Percentiles rank a stretch among this genome's conserved stretches.
Conservation (phyloP, 208 protist species). For the Leishmania martiniquensis region DNA sequence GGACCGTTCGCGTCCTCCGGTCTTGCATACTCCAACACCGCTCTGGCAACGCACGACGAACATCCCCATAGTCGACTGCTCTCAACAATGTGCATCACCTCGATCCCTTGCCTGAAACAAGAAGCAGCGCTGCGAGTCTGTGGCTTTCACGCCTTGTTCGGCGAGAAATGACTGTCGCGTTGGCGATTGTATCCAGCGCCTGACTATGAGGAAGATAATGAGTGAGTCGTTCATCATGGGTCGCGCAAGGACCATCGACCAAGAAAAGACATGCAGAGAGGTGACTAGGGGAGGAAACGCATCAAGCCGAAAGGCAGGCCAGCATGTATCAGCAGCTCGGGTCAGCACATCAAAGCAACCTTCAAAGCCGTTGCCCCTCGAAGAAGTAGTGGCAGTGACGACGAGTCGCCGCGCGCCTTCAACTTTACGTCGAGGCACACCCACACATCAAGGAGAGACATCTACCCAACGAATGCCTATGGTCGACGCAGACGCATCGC, state of each 20-base stretch:
- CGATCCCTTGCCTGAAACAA: not conserved
- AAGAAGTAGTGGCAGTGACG: no score
- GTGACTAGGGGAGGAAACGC: not conserved
- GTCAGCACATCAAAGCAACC: not conserved
- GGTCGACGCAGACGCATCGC: not conserved
- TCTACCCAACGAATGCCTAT: not conserved
- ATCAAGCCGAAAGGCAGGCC: not conserved
- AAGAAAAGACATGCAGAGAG: not conserved
- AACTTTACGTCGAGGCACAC: not conserved
- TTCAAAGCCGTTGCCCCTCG: not conserved
- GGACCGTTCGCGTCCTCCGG: constrained; percentile 32
- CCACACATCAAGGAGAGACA: not conserved
- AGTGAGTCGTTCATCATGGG: not conserved
- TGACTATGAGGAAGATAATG: no score
- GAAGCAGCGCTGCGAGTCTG: not conserved
- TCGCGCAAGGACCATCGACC: not conserved
- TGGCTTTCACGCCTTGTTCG: not conserved
- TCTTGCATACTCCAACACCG: not conserved
- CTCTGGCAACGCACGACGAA: not conserved
- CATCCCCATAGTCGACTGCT: not conserved
- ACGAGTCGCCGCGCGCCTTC: not conserved
- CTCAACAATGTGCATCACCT: not conserved
- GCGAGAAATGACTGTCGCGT: not conserved
- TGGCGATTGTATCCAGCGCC: constrained; percentile 2
- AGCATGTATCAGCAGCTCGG: not conserved